Evolutionary conservation across 2,329 filamentous ascomycete species (phyloP).

Genomic region (Orbilia quercus): DNA sequence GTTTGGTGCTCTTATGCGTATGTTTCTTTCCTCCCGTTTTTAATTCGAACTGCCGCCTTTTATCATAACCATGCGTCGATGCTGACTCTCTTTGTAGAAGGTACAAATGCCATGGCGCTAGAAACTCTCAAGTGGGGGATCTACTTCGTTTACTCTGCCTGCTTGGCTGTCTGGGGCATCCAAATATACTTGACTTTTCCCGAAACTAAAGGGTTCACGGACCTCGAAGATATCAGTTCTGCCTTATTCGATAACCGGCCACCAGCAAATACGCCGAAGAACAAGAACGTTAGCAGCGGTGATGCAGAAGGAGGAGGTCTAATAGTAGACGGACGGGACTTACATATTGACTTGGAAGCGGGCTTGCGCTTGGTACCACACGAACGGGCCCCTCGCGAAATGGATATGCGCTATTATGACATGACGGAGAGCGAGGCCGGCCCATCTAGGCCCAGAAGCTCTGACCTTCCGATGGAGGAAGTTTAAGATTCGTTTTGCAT

Average conservation of each 20-base stretch:
- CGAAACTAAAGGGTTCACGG: conserved; percentile 12
- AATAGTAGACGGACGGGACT: too few species aligned
- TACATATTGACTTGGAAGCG: too few species aligned
- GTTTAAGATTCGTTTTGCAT: too few species aligned
- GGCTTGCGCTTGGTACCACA: too few species aligned
- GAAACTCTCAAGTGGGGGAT: not conserved
- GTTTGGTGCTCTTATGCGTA: conserved; percentile 16
- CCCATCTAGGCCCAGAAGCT: too few species aligned
- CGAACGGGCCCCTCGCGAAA: too few species aligned
- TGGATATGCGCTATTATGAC: too few species aligned
- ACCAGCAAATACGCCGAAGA: too few species aligned
- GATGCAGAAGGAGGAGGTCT: too few species aligned
- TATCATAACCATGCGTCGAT: not conserved
- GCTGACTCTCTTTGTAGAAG: conserved; percentile 6
- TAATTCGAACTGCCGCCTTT: not conserved
- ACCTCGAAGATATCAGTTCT: conserved; percentile 12
- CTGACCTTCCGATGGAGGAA: too few species aligned
- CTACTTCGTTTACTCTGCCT: conserved; percentile 14
- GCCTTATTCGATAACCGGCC: conserved; percentile 2
- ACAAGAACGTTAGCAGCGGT: too few species aligned
- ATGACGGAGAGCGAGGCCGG: too few species aligned
- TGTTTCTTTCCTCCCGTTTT: not conserved
- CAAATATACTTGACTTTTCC: conserved; percentile 21
- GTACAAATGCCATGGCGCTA: conserved; percentile 1
- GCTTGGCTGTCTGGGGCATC: conserved; percentile 1